phyloP scores from a whole-genome alignment of 2,329 filamentous ascomycete genomes.

The Paecilomyces sp. region DNA sequence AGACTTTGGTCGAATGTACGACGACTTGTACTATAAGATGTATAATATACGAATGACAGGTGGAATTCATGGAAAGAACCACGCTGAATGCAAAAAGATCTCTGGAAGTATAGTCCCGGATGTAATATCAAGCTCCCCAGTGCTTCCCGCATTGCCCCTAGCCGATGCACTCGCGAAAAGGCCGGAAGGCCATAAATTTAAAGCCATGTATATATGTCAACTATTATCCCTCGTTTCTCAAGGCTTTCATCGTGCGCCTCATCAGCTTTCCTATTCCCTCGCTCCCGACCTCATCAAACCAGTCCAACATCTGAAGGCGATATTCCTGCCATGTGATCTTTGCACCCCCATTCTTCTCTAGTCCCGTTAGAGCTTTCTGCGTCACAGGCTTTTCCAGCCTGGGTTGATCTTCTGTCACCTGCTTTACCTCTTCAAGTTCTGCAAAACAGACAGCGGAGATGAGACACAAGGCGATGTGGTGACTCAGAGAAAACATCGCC shows the following conservation, averaged over 20 bases:
- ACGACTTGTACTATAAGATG: neutral
- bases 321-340: conserved; percentile 67
- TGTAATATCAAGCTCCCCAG: no score
- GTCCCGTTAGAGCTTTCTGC: conserved; percentile 54
- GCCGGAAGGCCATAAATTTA: neutral
- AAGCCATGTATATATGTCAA: neutral
- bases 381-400: conserved; percentile 53
- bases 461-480: conserved; percentile 39
- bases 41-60: neutral
- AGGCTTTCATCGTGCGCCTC: conserved; percentile 72
- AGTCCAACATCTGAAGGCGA: conserved; percentile 61
- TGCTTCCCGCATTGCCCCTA: no score
- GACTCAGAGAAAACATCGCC: conserved; percentile 40
- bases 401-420: conserved; percentile 14
- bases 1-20: neutral
- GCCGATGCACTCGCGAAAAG: neutral
- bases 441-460: conserved; percentile 42
- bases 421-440: conserved; percentile 40
- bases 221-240: conserved; percentile 45
- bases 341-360: conserved; percentile 60
- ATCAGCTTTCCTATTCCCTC: conserved; percentile 64
- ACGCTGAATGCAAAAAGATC: neutral
- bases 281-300: conserved; percentile 58
- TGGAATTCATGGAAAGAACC: neutral
- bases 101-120: no score